phyloP scores from a whole-genome alignment of 2,329 filamentous ascomycete genomes.

The Fusarium goolgardi region DNA sequence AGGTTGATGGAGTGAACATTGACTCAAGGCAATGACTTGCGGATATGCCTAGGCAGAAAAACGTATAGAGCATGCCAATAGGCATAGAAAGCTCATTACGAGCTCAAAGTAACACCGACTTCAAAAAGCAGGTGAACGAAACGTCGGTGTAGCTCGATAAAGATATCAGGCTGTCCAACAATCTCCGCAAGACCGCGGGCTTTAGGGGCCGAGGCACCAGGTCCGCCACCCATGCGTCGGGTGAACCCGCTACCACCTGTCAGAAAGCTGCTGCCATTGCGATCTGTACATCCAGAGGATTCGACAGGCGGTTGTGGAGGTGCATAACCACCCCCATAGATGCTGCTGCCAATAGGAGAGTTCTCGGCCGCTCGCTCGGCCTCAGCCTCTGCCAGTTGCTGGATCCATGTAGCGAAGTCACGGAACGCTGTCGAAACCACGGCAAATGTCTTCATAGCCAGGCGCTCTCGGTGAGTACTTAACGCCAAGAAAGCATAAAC shows the following conservation, averaged over 20 bases:
- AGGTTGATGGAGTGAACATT: constrained; percentile 7
- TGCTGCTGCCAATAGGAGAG: constrained; percentile 54
- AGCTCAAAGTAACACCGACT: constrained; percentile 65
- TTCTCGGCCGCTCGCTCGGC: constrained; percentile 66
- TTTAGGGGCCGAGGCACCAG: constrained; percentile 66
- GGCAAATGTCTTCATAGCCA: constrained; percentile 74
- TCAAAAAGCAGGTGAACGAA: constrained; percentile 73
- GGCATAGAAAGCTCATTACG: constrained; percentile 52
- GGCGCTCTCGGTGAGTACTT: constrained; percentile 72
- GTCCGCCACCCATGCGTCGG: constrained; percentile 67
- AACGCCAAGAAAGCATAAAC: constrained; percentile 75
- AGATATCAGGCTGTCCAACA: constrained; percentile 74
- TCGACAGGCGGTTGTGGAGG: constrained; percentile 48
- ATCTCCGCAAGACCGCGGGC: constrained; percentile 73
- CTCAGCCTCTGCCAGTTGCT: constrained; percentile 71
- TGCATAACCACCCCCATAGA: constrained; percentile 53
- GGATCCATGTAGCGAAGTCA: constrained; percentile 74
- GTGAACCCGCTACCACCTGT: constrained; percentile 67
- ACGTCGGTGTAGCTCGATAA: constrained; percentile 72
- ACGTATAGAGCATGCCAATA: constrained; percentile 45
- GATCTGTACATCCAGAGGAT: constrained; percentile 51
- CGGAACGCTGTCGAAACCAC: constrained; percentile 71
- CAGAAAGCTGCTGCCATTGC: constrained; percentile 66
- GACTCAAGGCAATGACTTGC: constrained; percentile 4
- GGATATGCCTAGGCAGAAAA: constrained; percentile 37